A percentile compares a stretch with the other conserved stretches of the same genome.
These are phyloP conservation scores for Cubamyces lactineus DNA, from an alignment of 768 basidiomycete species.

Conservation along the genomic window DNA sequence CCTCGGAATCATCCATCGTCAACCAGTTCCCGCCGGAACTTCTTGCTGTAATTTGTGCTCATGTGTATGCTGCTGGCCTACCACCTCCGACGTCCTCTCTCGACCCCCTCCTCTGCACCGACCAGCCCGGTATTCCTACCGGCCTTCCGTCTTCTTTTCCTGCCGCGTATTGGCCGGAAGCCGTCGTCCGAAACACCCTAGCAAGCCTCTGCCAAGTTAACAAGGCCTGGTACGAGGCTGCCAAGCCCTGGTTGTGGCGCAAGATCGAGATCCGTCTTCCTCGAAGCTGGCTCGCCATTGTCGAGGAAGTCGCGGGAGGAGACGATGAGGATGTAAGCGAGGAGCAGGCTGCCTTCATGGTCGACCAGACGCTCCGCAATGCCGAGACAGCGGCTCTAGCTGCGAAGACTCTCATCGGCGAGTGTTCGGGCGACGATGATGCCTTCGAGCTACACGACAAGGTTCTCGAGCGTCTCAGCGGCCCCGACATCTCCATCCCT, in stretches of 20 bases:
- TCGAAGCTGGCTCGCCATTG: constrained; percentile 79
- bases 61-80: constrained; percentile 66
- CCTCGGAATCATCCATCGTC: constrained; percentile 30
- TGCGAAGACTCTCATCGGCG: constrained; percentile 41
- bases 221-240: constrained; percentile 76
- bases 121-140: constrained; percentile 51
- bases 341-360: constrained; percentile 62
- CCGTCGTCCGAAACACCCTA: constrained; percentile 64
- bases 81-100: constrained; percentile 60
- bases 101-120: constrained; percentile 62
- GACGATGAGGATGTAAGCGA: constrained; percentile 51
- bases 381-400: constrained; percentile 66
- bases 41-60: constrained; percentile 70
- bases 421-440: constrained; percentile 40
- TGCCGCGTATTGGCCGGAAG: constrained; percentile 69
- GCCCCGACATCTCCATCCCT: constrained; percentile 72
- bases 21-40: constrained; percentile 70
- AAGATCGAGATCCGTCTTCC: constrained; percentile 83
- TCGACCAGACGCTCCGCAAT: constrained; percentile 68
- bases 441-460: constrained; percentile 60
- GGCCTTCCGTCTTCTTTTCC: constrained; percentile 77
- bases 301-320: constrained; percentile 78
- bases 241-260: constrained; percentile 89
- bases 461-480: constrained; percentile 57
- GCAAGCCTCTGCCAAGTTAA: constrained; percentile 76